Percentiles rank a stretch among this genome's conserved stretches.
These are phyloP conservation scores for Cutaneotrichosporon cyanovorans DNA, from an alignment of 1,284 basidiomycete species.

Conservation along the genomic window DNA sequence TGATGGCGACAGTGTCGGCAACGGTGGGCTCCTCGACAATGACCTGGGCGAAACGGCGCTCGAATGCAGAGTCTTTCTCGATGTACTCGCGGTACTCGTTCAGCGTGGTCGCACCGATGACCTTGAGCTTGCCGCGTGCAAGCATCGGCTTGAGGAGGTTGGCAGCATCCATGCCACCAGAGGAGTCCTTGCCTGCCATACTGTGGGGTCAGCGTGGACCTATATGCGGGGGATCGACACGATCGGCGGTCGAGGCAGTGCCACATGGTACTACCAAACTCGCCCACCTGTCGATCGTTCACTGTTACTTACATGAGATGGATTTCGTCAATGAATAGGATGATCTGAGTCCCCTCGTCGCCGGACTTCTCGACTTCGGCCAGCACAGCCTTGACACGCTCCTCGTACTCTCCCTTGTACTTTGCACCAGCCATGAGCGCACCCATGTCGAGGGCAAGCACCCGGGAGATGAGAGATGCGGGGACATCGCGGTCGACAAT, in stretches of 20 bases:
- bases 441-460: slow-evolving; percentile 72
- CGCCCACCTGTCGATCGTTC: no score
- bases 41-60: slow-evolving; percentile 82
- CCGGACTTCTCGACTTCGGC: slow-evolving; percentile 88
- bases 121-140: slow-evolving; percentile 72
- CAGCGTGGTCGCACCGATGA: slow-evolving; percentile 80
- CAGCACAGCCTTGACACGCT: slow-evolving; percentile 79
- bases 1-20: slow-evolving; percentile 76
- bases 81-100: slow-evolving; percentile 89
- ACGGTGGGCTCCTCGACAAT: slow-evolving; percentile 79
- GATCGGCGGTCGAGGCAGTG: no score
- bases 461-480: slow-evolving; percentile 71
- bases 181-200: slow-evolving; percentile 84
- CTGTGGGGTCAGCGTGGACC: no score
- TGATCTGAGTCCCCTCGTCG: slow-evolving; percentile 58
- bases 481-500: slow-evolving; percentile 88
- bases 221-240: no score
- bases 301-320: slow-evolving; percentile 45
- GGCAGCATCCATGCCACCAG: slow-evolving; percentile 83
- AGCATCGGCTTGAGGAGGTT: slow-evolving; percentile 60
- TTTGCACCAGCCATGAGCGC: slow-evolving; percentile 79
- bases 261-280: no score
- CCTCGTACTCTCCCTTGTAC: slow-evolving; percentile 82
- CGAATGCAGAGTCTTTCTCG: slow-evolving; percentile 83
- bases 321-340: slow-evolving; percentile 88